These are phyloP conservation scores for Hanseniaspora meyeri DNA, from an alignment of 805 yeast species.

Conservation along the genomic window DNA sequence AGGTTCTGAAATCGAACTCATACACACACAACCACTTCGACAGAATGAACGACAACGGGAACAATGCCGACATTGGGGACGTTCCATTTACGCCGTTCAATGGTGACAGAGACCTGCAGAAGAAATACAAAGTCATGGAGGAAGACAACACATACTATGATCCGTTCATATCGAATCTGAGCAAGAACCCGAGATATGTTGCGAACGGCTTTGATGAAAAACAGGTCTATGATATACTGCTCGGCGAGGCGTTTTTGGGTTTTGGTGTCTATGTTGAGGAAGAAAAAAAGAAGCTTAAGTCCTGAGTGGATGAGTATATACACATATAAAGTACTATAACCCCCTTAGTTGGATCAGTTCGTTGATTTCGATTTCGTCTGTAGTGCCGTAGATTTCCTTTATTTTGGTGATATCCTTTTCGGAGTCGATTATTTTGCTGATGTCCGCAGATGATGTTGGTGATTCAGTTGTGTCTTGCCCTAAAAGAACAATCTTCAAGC, in stretches of 20 bases:
- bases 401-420: slow-evolving; percentile 28
- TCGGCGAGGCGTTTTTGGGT: slow-evolving; percentile 84
- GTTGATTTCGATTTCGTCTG: slow-evolving; percentile 32
- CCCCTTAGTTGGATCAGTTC: slow-evolving; percentile 42
- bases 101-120: slow-evolving; percentile 61
- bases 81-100: slow-evolving; percentile 88
- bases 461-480: slow-evolving; percentile 22
- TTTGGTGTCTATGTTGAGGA: slow-evolving; percentile 65
- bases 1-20: slow-evolving; percentile 29
- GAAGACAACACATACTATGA: slow-evolving; percentile 39
- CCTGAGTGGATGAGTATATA: neutral
- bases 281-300: slow-evolving; percentile 32
- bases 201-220: slow-evolving; percentile 80
- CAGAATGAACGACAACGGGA: slow-evolving; percentile 19
- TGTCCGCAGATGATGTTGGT: slow-evolving; percentile 21
- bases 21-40: slow-evolving; percentile 25
- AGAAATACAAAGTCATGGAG: slow-evolving; percentile 38
- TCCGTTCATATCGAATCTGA: slow-evolving; percentile 45
- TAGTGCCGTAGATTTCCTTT: slow-evolving; percentile 13
- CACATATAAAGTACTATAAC: slow-evolving; percentile 11
- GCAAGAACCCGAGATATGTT: slow-evolving; percentile 48
- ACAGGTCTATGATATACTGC: slow-evolving; percentile 57
- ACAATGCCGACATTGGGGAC: slow-evolving; percentile 21
- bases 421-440: slow-evolving; percentile 26
- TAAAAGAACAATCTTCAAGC: slow-evolving; percentile 24